These are phyloP conservation scores for Ustilago sp. DNA, from an alignment of 1,284 basidiomycete species.

Conservation along the genomic window DNA sequence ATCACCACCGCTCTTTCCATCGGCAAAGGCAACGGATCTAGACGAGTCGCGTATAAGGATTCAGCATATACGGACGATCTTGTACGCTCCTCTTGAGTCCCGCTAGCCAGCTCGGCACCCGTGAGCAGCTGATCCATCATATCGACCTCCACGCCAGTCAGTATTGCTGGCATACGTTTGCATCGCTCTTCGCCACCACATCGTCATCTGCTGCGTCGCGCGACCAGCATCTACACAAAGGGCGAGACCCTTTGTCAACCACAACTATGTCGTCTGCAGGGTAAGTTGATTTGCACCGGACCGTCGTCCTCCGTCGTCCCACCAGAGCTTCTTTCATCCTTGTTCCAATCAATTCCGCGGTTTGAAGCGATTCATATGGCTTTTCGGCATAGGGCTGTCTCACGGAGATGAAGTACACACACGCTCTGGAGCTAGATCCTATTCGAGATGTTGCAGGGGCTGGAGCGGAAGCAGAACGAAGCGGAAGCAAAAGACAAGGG, in stretches of 20 bases:
- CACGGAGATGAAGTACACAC: constrained; percentile 12
- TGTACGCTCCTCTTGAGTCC: constrained; percentile 6
- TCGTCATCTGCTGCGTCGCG: neutral
- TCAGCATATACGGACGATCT: constrained; percentile 28
- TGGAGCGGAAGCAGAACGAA: neutral
- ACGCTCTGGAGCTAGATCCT: neutral
- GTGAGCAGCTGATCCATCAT: neutral
- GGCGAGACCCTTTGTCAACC: neutral
- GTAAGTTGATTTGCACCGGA: constrained; percentile 25
- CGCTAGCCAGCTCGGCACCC: constrained; percentile 1
- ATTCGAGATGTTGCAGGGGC: neutral
- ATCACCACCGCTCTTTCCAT: neutral
- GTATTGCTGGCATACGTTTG: neutral
- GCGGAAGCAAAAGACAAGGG: neutral
- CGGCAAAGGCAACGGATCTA: constrained; percentile 1
- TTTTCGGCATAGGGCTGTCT: constrained; percentile 10
- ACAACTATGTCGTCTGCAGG: constrained; percentile 37
- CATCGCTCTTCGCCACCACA: neutral
- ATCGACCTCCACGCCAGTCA: constrained; percentile 3
- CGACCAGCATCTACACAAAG: neutral
- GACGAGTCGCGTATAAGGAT: constrained; percentile 18
- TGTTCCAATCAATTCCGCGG: neutral
- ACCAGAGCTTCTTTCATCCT: constrained; percentile 3
- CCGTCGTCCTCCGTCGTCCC: constrained; percentile 5
- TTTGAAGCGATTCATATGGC: constrained; percentile 15